Conservation (phyloP, 805 yeast genomes). For the Myxozyma mucilagina region DNA sequence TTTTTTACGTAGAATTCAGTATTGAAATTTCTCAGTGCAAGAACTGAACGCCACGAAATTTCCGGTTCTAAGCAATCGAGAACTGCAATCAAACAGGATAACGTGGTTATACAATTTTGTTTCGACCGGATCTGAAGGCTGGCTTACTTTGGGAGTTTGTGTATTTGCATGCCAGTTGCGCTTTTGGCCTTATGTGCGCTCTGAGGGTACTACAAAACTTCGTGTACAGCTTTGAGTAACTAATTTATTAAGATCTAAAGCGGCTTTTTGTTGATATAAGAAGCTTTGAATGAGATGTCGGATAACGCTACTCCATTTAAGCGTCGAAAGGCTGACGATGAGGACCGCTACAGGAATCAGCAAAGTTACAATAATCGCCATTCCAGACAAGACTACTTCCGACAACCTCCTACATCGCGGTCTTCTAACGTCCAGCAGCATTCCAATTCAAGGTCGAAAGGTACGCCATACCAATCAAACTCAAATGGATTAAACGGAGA, state of each 20-base stretch:
- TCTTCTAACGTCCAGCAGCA: neutral
- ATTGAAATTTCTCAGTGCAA: neutral
- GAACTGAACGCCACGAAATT: neutral
- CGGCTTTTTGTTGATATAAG: neutral
- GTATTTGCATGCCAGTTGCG: no score
- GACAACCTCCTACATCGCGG: neutral
- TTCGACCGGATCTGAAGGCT: no score
- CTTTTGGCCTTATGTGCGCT: no score
- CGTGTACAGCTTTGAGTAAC: neutral
- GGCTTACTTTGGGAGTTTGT: no score
- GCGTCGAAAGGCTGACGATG: neutral
- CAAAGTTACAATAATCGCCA: neutral
- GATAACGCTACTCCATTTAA: neutral
- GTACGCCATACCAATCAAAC: neutral
- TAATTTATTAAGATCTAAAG: neutral
- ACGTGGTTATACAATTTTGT: neutral
- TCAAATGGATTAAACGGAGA: no score
- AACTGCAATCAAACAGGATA: neutral
- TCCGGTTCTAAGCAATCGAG: neutral
- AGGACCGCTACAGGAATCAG: neutral
- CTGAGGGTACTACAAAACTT: neutral
- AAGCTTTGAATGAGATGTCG: neutral
- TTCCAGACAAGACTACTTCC: neutral
- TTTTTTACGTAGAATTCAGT: neutral
- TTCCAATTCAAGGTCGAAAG: neutral